These are phyloP conservation scores for Lathyrus oleraceus DNA, from an alignment of 306 rosid genomes.

Conservation along the genomic window DNA sequence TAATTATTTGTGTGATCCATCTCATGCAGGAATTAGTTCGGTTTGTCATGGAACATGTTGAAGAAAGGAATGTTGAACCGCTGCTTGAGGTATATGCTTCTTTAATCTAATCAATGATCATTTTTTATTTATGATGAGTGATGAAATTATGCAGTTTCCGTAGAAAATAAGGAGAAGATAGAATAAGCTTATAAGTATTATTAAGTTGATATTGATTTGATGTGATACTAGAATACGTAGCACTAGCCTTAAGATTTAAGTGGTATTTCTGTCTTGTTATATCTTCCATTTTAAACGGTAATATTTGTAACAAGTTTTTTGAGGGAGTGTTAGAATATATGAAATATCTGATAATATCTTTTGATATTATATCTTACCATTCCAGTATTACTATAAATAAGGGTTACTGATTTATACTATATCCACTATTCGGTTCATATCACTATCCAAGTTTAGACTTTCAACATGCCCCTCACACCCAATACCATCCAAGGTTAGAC, in stretches of 20 bases:
- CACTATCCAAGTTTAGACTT: no score
- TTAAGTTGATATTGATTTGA: slow-evolving; percentile 6
- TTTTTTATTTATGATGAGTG: neutral
- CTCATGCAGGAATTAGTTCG: slow-evolving; percentile 61
- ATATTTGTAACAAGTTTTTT: no score
- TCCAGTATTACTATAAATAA: no score
- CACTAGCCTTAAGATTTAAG: neutral
- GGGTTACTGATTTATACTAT: no score
- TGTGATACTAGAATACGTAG: neutral
- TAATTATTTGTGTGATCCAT: slow-evolving; percentile 18
- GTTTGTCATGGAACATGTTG: slow-evolving; percentile 76
- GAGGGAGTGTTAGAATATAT: no score
- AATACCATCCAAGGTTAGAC: no score
- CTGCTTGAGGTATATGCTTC: slow-evolving; percentile 75
- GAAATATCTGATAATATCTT: no score
- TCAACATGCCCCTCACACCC: no score
- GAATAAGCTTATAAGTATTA: neutral
- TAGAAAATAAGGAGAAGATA: neutral
- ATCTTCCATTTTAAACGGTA: neutral
- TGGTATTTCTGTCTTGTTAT: neutral
- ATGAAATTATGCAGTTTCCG: neutral
- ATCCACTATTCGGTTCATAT: no score
- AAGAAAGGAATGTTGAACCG: slow-evolving; percentile 70
- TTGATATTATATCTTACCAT: no score
- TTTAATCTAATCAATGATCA: slow-evolving; percentile 18